Conservation (phyloP, 1,139 yeast species). For the Arxiozyma slooffiae region DNA sequence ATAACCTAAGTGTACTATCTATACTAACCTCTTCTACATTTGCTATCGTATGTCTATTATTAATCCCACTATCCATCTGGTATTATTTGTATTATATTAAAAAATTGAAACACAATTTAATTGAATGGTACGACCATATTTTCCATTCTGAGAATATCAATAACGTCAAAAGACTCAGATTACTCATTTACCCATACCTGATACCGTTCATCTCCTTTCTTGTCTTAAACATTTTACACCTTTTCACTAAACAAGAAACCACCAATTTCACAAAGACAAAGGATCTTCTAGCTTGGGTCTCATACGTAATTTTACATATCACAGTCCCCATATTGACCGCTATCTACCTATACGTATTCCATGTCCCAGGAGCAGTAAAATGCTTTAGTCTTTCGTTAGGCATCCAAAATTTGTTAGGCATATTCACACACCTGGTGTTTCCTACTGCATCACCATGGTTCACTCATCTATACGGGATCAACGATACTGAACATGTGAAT, state of each 20-base stretch:
- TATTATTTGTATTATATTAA: conserved; percentile 20
- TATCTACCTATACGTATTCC: conserved; percentile 56
- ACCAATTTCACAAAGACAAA: conserved; percentile 33
- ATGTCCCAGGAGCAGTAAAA: conserved; percentile 49
- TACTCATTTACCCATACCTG: conserved; percentile 17
- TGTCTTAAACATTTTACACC: conserved; percentile 33
- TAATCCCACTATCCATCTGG: conserved; percentile 21
- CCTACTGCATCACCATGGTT: conserved; percentile 73
- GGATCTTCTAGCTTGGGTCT: conserved; percentile 50
- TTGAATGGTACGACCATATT: conserved; percentile 21
- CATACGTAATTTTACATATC: conserved; percentile 52
- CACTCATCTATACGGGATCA: conserved; percentile 48
- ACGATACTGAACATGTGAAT: conserved; percentile 38
- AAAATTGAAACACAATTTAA: conserved; percentile 14
- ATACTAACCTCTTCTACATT: conserved; percentile 13
- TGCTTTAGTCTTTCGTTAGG: conserved; percentile 48
- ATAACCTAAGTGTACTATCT: conserved; percentile 6
- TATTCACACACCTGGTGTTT: conserved; percentile 46
- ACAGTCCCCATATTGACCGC: conserved; percentile 54
- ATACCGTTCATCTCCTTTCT: conserved; percentile 19
- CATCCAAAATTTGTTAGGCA: conserved; percentile 50
- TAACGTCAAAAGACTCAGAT: conserved; percentile 14
- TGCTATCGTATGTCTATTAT: conserved; percentile 8
- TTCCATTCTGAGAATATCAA: conserved; percentile 16
- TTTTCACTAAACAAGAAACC: conserved; percentile 30